Evolutionary conservation across 1,284 basidiomycete species (phyloP).

Genomic region (Fomitopsis pinicola): DNA sequence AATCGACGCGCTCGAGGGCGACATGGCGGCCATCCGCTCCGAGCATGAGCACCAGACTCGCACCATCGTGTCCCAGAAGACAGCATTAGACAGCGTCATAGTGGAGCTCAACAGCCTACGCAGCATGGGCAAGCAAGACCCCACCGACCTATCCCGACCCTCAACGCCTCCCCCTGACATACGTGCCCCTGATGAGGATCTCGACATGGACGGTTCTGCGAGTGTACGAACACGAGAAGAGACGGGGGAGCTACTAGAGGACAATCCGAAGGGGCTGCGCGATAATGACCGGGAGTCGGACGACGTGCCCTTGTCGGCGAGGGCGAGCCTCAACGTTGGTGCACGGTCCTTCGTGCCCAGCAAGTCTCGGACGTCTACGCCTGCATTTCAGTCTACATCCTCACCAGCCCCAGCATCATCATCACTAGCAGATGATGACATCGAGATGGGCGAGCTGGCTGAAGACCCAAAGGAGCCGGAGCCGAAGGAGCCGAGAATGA

Average conservation of each 20-base stretch:
- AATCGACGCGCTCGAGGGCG: conserved; percentile 66
- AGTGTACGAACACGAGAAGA: conserved; percentile 24
- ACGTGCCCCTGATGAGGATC: conserved; percentile 29
- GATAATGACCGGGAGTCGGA: conserved; percentile 26
- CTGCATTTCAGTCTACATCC: conserved; percentile 13
- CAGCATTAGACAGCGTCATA: conserved; percentile 61
- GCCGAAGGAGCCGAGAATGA: conserved; percentile 37
- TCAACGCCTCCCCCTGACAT: conserved; percentile 42
- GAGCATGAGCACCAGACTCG: conserved; percentile 72
- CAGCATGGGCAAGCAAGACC: conserved; percentile 50
- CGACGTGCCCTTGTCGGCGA: conserved; percentile 30
- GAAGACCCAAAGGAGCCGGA: conserved; percentile 50
- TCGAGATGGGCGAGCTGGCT: conserved; percentile 84
- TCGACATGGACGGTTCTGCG: conserved; percentile 33
- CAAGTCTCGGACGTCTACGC: conserved; percentile 23
- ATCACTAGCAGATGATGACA: conserved; percentile 52
- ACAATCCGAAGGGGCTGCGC: conserved; percentile 27
- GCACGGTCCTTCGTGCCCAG: conserved; percentile 32
- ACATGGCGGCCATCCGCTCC: conserved; percentile 66
- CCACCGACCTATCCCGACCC: conserved; percentile 37
- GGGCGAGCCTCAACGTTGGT: conserved; percentile 27
- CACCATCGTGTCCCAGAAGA: conserved; percentile 62
- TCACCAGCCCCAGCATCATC: conserved; percentile 22
- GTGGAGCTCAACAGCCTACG: conserved; percentile 55
- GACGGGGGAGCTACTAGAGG: conserved; percentile 34